Evolutionary conservation across 257 asterid species (phyloP), one percentile per base, ranked within the genome.

Genomic region (Osmanthus fragrans): DNA sequence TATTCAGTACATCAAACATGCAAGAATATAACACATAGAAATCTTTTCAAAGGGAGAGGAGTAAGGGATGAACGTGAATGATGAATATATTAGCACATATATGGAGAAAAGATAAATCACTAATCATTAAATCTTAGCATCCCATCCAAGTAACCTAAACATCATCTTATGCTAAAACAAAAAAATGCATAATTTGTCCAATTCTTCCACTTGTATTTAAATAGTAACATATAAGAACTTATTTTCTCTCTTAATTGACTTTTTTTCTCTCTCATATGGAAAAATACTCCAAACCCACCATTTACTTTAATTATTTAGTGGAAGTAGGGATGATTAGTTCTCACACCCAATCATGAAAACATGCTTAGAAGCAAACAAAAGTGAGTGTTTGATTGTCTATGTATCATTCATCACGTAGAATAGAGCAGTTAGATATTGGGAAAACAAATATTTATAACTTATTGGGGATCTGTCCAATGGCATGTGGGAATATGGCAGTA

Each of bases 341-440:
- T 71, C 64, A 75, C 60, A 37, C 81, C 27, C 83, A 86, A 91
- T 91, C 86, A 93, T 93, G 94, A 90, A 86, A 89, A 82, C 94
- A 90, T 82, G 96, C 98, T 93, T 93, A 89, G 96, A 93, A 93
- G 98, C 98, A 87, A 92, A 90, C 89, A 87, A 82, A 88, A 73
- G 37, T 8, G 8, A 65, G 67, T 37, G 77, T 70, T 76, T 82
- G 78, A 37, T 85, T 78, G 77, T 74, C 73, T 76, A 45, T 73
- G 80, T 64, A 67, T 68, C 74, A 36, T 81, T 74, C 72, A 71
- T 71, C 34, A 40, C 51, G 64, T 74, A 80, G 71, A 63, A 63
- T 56, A 21, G 79, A 73, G 84, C 47, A 80, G 76, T 77, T 70
- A 72, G 37, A 25, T 76, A 23, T 79, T 79, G 72, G 79, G 82